Evolutionary conservation across 2,329 filamentous ascomycete genomes (phyloP), one percentile per base, ranked within the genome.

Genomic region (Ophiostoma populinum): DNA sequence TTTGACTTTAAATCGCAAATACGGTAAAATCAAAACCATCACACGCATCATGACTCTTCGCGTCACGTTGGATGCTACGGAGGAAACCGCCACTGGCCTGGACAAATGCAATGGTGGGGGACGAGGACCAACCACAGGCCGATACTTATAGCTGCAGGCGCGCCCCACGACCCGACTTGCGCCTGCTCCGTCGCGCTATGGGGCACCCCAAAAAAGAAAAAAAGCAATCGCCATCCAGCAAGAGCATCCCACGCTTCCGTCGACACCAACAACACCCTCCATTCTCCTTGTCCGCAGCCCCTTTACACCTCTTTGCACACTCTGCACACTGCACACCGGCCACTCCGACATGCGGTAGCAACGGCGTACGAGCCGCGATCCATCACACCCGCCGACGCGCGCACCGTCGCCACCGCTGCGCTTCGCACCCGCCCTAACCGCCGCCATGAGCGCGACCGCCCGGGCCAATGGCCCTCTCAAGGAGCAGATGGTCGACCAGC

Each of bases 401-500:
- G 18, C 27, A 28, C 29, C n/a, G 15, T 10, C 29, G 24, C 10
- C 17, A 27, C 9, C n/a, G 24, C 19, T 20, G 10, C 15, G 15
- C 17, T 15, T 13, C 22, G 24, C n/a, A 15, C 27, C 18, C 36
- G 7, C 24, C 18, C 12, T 19, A 8, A 20, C 34, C 28, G 32
- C 29, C 37, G 26, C 13, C 17, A 42, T 42, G 40, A 37, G 34
- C 25, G 37, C n/a, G n/a, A n/a, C 16, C 37, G 35, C 40, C 15
- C 32, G 40, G 40, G 31, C 40, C 21, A 32, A 42, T 34, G 40
- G 37, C 33, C 40, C 37, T 30, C 33, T 42, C 31, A 37, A 94
- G 66, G 75, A 83, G 62, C 85, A 93, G 68, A 78, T 94, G 53
- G 70, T 83, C 36, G 85, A 94, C 58, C 75, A 76, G 52, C 67